Evolutionary conservation across 441 rosid species (phyloP), one percentile per base, ranked within the genome.

Genomic region (Melastoma candidum): DNA sequence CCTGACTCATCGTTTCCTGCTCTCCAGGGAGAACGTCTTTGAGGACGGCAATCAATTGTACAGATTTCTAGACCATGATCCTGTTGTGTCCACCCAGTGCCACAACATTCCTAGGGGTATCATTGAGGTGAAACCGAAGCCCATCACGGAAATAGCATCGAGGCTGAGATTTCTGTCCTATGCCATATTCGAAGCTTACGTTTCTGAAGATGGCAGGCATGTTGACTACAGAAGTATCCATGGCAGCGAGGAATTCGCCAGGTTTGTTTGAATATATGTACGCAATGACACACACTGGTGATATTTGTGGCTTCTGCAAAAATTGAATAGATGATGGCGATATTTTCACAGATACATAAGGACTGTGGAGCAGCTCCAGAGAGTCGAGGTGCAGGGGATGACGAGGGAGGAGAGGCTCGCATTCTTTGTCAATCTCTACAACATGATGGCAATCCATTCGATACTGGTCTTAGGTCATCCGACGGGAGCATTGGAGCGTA

Each of bases 231-330:
- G 80, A 81, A 87, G 80, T 57, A 77, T 90, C 63, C 89, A 84
- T 73, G 97, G 95, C 49, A 90, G 94, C 65, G 97, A 86, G 73
- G 95, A 86, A 71, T 90, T 86, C 68, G 94, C 94, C 63, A 82
- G 97, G 97, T 89, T 50, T 63, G 74, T 53, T 32, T 49, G 39
- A 47, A 14, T 56, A 7, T 65, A 49, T 44, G 22, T 29, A 17
- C 29, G 29, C 11, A 8, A 39, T n/a, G 46, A 29, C 7, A 22
- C 27, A 17, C 43, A 14, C 12, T 12, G 41, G 26, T 8, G 44
- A 36, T 36, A 39, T 54, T 7, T 4, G 17, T 2, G 22, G 10
- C 12, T 24, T 27, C 3, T 41, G 32, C 4, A 26, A 4, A 13
- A 9, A 56, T 44, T 25, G 32, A 14, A n/a, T 25, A 17, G 4